These are phyloP conservation scores for Microbotryum saponariae DNA, from an alignment of 1,284 basidiomycete genomes.

Conservation along the genomic window DNA sequence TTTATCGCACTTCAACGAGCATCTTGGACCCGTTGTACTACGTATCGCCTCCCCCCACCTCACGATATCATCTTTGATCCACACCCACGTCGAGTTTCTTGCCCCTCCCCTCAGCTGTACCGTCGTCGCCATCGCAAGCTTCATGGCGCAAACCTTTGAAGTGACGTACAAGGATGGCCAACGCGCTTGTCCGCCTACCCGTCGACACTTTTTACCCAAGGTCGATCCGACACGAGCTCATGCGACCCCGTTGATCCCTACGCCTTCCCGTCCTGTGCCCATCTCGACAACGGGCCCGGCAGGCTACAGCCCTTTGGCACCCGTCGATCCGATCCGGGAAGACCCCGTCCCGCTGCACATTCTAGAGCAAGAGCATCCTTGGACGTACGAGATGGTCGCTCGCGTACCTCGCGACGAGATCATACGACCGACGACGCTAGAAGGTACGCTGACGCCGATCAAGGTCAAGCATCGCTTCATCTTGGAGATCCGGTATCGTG, in stretches of 20 bases:
- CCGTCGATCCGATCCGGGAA: conserved; percentile 10
- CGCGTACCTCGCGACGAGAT: conserved; percentile 27
- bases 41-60: conserved; percentile 23
- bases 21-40: conserved; percentile 18
- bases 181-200: conserved; percentile 1
- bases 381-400: conserved; percentile 14
- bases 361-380: conserved; percentile 12
- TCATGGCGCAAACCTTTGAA: conserved; percentile 18
- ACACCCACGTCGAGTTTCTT: conserved; percentile 16
- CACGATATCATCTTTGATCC: conserved; percentile 21
- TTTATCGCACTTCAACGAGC: neutral
- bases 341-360: conserved; percentile 15
- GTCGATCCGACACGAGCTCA: conserved; percentile 14
- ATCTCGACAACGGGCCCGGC: too few species aligned
- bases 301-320: conserved; percentile 2
- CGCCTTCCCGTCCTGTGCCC: neutral
- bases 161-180: conserved; percentile 13
- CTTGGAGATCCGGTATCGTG: conserved; percentile 16
- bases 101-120: conserved; percentile 17
- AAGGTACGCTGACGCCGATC: conserved; percentile 20
- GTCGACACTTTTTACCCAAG: conserved; percentile 16
- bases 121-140: conserved; percentile 17
- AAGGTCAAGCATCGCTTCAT: conserved; percentile 20
- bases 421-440: conserved; percentile 22
- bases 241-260: neutral